Percentiles rank a stretch among this genome's conserved stretches.
These are phyloP conservation scores for Ampelomyces quisqualis DNA, from an alignment of 2,329 filamentous ascomycete species.

Conservation along the genomic window DNA sequence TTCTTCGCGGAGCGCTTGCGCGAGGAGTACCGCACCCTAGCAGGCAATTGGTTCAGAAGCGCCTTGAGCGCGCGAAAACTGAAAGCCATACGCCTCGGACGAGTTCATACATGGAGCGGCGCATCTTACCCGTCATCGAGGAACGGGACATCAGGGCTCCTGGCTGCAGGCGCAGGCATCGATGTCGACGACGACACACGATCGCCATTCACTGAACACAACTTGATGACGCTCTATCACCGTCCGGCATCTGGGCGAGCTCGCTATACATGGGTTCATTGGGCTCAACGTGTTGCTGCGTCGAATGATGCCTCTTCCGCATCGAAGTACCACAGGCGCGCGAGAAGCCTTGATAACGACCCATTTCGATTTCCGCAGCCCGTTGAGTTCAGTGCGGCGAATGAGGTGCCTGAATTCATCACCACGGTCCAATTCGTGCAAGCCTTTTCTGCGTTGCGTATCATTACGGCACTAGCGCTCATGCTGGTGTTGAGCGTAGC, in stretches of 20 bases:
- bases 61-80: conserved; percentile 25
- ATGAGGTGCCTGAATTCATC: conserved; percentile 11
- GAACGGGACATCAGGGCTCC: conserved; percentile 6
- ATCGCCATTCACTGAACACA: conserved; percentile 43
- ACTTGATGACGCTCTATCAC: conserved; percentile 40
- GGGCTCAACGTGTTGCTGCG: conserved; percentile 40
- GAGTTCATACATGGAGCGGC: conserved; percentile 23
- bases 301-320: conserved; percentile 7
- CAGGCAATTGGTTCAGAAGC: conserved; percentile 24
- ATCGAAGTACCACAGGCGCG: not conserved
- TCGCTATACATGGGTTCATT: conserved; percentile 48
- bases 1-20: conserved; percentile 23
- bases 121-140: not conserved
- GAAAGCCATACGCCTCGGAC: conserved; percentile 19
- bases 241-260: conserved; percentile 38
- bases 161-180: conserved; percentile 15
- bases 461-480: conserved; percentile 16
- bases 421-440: conserved; percentile 32
- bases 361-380: not conserved
- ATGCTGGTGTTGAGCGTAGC: conserved; percentile 17
- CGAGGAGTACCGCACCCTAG: conserved; percentile 17
- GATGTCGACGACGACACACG: conserved; percentile 4
- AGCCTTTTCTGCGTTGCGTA: conserved; percentile 15
- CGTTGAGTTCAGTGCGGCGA: not conserved
- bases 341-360: conserved; percentile 4